These are phyloP conservation scores for Botrytis squamosa DNA, from an alignment of 2,329 filamentous ascomycete genomes.

Conservation along the genomic window DNA sequence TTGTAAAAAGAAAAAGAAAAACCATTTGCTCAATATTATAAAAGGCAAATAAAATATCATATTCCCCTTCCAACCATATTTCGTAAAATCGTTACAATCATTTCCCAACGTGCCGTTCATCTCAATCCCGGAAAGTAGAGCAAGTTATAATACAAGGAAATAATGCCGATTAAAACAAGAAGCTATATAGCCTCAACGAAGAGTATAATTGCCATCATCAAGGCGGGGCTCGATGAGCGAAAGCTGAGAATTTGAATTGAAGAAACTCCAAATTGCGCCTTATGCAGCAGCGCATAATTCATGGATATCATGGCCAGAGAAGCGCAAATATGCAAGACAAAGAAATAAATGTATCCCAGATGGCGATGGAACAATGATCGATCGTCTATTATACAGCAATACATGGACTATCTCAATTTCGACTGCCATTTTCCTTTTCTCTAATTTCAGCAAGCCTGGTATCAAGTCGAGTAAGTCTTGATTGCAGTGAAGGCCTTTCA, in stretches of 20 bases:
- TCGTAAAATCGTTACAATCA: constrained; percentile 20
- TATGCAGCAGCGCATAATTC: not conserved
- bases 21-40: not conserved
- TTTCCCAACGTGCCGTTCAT: constrained; percentile 13
- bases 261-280: constrained; percentile 7
- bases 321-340: constrained; percentile 10
- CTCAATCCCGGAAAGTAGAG: not conserved
- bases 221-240: not conserved
- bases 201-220: not conserved
- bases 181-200: constrained; percentile 1
- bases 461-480: constrained; percentile 34
- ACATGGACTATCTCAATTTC: not conserved
- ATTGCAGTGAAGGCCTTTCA: constrained; percentile 32
- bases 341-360: not conserved
- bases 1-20: not conserved
- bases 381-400: constrained; percentile 5
- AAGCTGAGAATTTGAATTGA: not conserved
- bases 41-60: not conserved
- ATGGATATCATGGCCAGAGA: constrained; percentile 7
- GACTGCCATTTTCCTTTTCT: constrained; percentile 29
- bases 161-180: constrained; percentile 9
- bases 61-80: not conserved
- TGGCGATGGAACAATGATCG: not conserved
- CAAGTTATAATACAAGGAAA: constrained; percentile 6
- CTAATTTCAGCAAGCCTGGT: constrained; percentile 35